Conservation (phyloP, 371 early-diverging fungal species). For the Thermomucor indicae-seudaticae region DNA sequence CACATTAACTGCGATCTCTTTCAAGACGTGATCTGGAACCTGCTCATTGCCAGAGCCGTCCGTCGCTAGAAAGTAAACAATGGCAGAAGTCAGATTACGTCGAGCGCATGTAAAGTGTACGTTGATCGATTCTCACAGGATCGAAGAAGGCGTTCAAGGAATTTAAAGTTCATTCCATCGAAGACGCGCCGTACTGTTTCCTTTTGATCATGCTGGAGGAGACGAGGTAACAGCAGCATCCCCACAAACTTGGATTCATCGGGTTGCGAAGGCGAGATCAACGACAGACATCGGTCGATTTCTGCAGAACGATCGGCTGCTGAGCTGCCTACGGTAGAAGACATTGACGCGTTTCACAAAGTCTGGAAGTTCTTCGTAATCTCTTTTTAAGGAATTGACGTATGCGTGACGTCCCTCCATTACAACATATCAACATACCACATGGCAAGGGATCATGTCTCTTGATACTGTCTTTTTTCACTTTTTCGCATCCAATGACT, state of each 20-base stretch:
- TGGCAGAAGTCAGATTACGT: not conserved
- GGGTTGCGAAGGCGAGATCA: conserved; percentile 38
- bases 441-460: too few species aligned
- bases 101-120: not conserved
- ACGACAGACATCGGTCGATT: conserved; percentile 44
- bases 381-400: too few species aligned
- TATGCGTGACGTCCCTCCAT: too few species aligned
- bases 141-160: conserved; percentile 42
- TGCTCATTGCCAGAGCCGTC: conserved; percentile 17
- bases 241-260: conserved; percentile 54
- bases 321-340: conserved; percentile 15
- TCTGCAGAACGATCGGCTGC: conserved; percentile 30
- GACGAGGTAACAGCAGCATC: conserved; percentile 46
- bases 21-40: conserved; percentile 34
- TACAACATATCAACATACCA: too few species aligned
- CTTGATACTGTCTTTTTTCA: too few species aligned
- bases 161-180: conserved; percentile 48
- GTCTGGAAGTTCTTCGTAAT: too few species aligned
- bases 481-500: too few species aligned
- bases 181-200: conserved; percentile 34
- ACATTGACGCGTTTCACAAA: too few species aligned
- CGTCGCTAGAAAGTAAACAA: not conserved
- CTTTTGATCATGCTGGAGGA: conserved; percentile 33
- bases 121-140: conserved; percentile 25
- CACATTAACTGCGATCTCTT: conserved; percentile 46